Evolutionary conservation across 176 grass and related monocot species (phyloP), one percentile per base, ranked within the genome.

Genomic region (Avena insularis): DNA sequence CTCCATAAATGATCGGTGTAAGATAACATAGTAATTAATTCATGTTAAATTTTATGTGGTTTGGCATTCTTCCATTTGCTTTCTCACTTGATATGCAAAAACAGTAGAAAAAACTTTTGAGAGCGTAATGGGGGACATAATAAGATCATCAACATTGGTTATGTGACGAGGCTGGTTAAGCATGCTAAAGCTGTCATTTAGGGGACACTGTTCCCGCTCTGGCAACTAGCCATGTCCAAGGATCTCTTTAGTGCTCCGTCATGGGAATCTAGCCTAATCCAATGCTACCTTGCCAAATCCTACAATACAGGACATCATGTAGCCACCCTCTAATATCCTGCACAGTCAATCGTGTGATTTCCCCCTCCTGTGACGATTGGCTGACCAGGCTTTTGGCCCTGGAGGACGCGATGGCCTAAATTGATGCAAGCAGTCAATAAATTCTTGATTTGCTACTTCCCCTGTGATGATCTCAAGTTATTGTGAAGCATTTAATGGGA

Each of bases 1-100:
- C 63, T 75, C 13, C 8, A 31, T 82, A 68, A 76, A 77, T 66
- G 25, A 15, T 70, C 55, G 46, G 45, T 75, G 29, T 27, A 67
- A 75, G n/a, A 68, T 38, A 75, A 36, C 23, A 23, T 9, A 72
- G 12, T 83, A 71, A 27, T 21, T 71, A 75, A 45, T 25, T 23
- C 45, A 8, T 50, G 45, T 74, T 8, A 47, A 23, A 15, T 6
- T 50, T 25, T 49, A 40, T 20, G 67, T 43, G 9, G 33, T 8
- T 43, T 38, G 70, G n/a, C 5, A 73, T 21, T 49, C 10, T 27
- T 75, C 6, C 13, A 27, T 75, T 15, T 75, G 45, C n/a, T 75
- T 50, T 75, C 46, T 50, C 23, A 49, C 15, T 48, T 73, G 38
- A 43, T 71, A 45, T 71, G 3, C 38, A 5, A 71, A 45, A 48